Evolutionary conservation across 2,329 filamentous ascomycete genomes (phyloP), one percentile per base, ranked within the genome.

Genomic region (Ilyonectria sp.): DNA sequence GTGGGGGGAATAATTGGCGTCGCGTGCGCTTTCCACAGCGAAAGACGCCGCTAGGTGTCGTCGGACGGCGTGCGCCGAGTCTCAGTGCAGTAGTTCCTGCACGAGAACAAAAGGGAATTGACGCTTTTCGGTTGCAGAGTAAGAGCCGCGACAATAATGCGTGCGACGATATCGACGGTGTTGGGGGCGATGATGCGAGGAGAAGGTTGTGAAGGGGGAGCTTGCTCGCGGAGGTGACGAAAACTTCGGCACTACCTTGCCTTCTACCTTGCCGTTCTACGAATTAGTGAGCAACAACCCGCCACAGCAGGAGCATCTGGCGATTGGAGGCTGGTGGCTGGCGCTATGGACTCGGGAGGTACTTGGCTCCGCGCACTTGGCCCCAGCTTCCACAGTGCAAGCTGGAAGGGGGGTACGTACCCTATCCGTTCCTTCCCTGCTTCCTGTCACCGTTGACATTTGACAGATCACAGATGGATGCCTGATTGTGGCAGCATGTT

Each of bases 151-250:
- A 59, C 29, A 40, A 29, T 23, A 7, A 29, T 11, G 21, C 23
- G 37, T 47, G 29, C 21, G 44, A n/a, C 44, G 57, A 21, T 23
- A 40, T 33, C 55, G 35, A 17, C 11, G 44, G 31, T 40, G 46
- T 44, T 60, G 65, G 52, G 47, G 60, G 63, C 68, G 73, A 72
- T 75, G 73, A 73, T 75, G 73, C 63, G 71, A 69, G 68, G 59
- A 61, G 40, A 58, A 75, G 64, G 63, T 69, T 71, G 63, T 35
- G 15, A 57, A 60, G 55, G 40, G 21, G 64, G 50, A 50, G 35
- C 40, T 58, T 56, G 56, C 63, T 65, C 52, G 63, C 19, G 49
- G 60, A 63, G 60, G 55, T 63, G 60, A 63, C 59, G 29, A 67
- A 63, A 63, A 57, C 50, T 62, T 62, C 50, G 60, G 60, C 52